phyloP scores from a whole-genome alignment of 2,329 filamentous ascomycete genomes.

The Pseudogymnoascus sp. region DNA sequence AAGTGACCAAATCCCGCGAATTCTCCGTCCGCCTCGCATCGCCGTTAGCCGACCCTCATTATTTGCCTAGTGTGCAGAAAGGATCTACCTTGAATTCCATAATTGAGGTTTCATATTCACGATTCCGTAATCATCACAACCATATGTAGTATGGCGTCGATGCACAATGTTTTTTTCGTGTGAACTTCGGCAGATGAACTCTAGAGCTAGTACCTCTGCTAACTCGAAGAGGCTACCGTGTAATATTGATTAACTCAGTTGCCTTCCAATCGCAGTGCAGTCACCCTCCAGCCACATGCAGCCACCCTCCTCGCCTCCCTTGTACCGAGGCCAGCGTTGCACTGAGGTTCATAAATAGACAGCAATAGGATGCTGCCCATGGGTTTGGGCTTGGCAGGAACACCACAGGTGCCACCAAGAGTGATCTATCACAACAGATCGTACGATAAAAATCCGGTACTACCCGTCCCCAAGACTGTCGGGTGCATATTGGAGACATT shows the following conservation, averaged over 20 bases:
- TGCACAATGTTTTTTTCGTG: not conserved
- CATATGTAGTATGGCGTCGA: not conserved
- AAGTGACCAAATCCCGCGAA: not conserved
- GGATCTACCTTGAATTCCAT: not conserved
- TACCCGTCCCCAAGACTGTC: not conserved
- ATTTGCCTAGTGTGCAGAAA: not conserved
- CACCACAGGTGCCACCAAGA: not conserved
- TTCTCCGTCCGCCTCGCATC: not conserved
- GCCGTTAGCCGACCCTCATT: not conserved
- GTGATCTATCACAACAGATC: not conserved
- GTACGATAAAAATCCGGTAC: not conserved
- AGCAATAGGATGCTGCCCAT: not conserved
- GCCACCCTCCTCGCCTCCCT: not conserved
- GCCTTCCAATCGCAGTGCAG: not conserved
- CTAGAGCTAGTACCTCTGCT: not conserved
- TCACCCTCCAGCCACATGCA: not conserved
- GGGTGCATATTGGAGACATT: not conserved
- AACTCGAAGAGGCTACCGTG: not conserved
- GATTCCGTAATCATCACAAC: not conserved
- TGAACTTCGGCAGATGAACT: not conserved
- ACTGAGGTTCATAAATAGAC: not conserved
- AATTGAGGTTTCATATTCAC: conserved; percentile 1
- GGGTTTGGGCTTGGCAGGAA: not conserved
- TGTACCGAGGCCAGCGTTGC: not conserved
- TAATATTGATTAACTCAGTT: not conserved